Percentiles rank a stretch among this genome's conserved stretches.
phyloP scores from a whole-genome alignment of 1,139 yeast genomes.

The Kurtzmaniella quercitrusa region DNA sequence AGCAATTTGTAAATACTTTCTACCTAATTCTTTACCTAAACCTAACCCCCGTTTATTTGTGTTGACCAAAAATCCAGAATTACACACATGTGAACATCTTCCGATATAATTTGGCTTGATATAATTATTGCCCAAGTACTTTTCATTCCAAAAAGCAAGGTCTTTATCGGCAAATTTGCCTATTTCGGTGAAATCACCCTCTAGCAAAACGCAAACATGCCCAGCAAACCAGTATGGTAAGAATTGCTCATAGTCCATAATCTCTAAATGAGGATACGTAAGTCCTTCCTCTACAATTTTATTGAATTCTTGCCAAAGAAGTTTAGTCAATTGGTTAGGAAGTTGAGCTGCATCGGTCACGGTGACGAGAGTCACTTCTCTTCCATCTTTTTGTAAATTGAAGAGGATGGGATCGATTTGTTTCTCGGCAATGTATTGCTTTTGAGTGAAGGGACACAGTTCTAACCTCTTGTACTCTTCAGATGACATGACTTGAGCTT shows the following conservation, averaged over 20 bases:
- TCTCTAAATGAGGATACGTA: constrained; percentile 42
- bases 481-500: not conserved
- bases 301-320: constrained; percentile 37
- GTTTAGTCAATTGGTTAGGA: constrained; percentile 31
- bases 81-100: constrained; percentile 73
- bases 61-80: constrained; percentile 73
- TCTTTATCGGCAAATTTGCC: constrained; percentile 10
- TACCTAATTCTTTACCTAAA: constrained; percentile 61
- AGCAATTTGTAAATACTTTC: constrained; percentile 58
- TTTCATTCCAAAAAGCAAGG: constrained; percentile 31
- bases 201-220: constrained; percentile 43
- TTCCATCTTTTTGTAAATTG: constrained; percentile 24
- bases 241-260: constrained; percentile 29
- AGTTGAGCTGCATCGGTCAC: constrained; percentile 24
- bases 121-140: constrained; percentile 64
- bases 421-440: constrained; percentile 18
- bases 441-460: constrained; percentile 33
- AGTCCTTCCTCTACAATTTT: constrained; percentile 45
- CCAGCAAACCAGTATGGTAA: constrained; percentile 39
- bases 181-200: constrained; percentile 24
- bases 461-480: constrained; percentile 6
- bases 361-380: constrained; percentile 32
- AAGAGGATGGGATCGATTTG: constrained; percentile 24
- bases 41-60: constrained; percentile 52
- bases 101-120: constrained; percentile 78